Evolutionary conservation across 768 basidiomycete genomes (phyloP).

Genomic region (Lactarius deliciosus): DNA sequence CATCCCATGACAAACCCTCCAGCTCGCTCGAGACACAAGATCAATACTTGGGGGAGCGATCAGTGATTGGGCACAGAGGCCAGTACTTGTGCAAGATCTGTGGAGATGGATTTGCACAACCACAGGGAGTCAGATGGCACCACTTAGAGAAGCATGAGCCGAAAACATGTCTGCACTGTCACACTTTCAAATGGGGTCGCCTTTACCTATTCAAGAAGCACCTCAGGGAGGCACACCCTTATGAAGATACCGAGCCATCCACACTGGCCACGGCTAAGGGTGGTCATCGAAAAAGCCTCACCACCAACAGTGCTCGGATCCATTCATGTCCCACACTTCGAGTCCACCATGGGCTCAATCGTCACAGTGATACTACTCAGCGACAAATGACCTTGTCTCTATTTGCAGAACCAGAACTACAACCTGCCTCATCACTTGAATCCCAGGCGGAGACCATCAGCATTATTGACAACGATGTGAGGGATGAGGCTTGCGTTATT

Average conservation of each 20-base stretch:
- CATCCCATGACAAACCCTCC: no score
- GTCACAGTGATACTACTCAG: no score
- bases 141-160: background rate
- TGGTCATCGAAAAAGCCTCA: background rate
- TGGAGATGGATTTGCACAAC: background rate
- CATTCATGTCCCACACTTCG: background rate
- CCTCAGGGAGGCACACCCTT: slow-evolving; percentile 1
- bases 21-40: no score
- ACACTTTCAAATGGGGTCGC: slow-evolving; percentile 9
- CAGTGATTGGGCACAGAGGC: background rate
- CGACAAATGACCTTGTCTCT: no score
- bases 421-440: no score
- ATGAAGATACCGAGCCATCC: background rate
- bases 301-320: background rate
- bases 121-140: background rate
- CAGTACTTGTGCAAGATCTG: background rate
- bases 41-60: background rate
- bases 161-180: background rate
- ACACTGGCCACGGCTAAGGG: background rate
- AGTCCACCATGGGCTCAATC: no score
- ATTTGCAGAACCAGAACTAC: no score
- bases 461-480: no score
- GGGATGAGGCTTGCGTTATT: no score
- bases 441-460: no score
- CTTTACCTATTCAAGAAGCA: background rate